Percentiles rank a stretch among this genome's conserved stretches.
These are phyloP conservation scores for Heritiera littoralis DNA, from an alignment of 345 rosid genomes.

Conservation along the genomic window DNA sequence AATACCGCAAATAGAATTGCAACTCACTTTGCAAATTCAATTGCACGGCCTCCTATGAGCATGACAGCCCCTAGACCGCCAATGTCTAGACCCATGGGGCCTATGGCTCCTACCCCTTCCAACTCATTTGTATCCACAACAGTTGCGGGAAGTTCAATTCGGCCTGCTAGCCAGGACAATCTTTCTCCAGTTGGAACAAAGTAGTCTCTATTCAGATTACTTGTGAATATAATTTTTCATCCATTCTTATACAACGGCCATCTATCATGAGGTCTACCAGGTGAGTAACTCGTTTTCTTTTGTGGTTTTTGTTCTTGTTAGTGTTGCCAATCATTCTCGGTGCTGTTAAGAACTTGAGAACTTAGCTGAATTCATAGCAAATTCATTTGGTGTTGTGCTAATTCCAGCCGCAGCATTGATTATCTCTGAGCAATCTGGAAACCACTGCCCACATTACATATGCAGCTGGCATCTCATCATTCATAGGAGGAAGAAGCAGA, in stretches of 20 bases:
- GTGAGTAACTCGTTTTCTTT: background rate
- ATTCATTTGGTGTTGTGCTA: background rate
- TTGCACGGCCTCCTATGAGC: slow-evolving; percentile 67
- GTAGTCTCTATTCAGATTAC: slow-evolving; percentile 10
- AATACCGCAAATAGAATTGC: slow-evolving; percentile 75
- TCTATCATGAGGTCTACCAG: background rate
- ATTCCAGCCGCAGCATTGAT: background rate
- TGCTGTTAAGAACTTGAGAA: background rate
- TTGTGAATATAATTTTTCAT: slow-evolving; percentile 18
- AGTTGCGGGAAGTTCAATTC: slow-evolving; percentile 51
- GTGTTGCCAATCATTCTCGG: background rate
- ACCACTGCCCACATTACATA: background rate
- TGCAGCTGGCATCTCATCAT: background rate
- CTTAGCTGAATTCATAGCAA: background rate
- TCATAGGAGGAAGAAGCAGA: slow-evolving; percentile 8
- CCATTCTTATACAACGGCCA: background rate
- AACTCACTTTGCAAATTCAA: slow-evolving; percentile 53
- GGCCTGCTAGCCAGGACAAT: slow-evolving; percentile 46
- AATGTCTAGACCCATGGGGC: slow-evolving; percentile 59
- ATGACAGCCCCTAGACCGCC: slow-evolving; percentile 69
- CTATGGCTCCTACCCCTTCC: slow-evolving; percentile 44
- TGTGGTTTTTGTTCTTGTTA: background rate
- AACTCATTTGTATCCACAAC: slow-evolving; percentile 48
- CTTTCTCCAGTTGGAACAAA: slow-evolving; percentile 36
- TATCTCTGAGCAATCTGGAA: background rate